phyloP scores from a whole-genome alignment of 2,329 filamentous ascomycete genomes.

The Aspergillus pseudonomiae region DNA sequence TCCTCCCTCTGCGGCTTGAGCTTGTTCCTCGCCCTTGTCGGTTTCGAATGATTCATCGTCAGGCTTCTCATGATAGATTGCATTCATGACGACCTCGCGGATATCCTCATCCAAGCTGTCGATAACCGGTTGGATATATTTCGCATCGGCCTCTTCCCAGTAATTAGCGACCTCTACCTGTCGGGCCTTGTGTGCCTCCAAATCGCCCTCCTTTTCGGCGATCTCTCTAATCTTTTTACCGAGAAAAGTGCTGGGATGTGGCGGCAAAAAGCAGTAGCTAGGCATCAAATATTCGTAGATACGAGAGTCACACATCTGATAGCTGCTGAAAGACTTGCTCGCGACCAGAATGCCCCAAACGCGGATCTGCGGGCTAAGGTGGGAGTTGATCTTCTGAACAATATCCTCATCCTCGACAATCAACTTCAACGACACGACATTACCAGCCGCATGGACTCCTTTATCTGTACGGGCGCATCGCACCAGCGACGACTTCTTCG shows the following conservation, averaged over 20 bases:
- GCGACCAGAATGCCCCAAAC: conserved; percentile 93
- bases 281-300: conserved; percentile 98
- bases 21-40: neutral
- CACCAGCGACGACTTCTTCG: conserved; percentile 92
- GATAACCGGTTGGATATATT: conserved; percentile 72
- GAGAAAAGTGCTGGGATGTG: conserved; percentile 83
- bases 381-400: conserved; percentile 85
- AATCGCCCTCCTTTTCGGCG: conserved; percentile 71
- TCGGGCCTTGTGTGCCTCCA: conserved; percentile 68
- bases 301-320: conserved; percentile 89
- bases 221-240: conserved; percentile 80
- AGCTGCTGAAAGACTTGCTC: conserved; percentile 89
- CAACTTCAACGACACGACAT: conserved; percentile 91
- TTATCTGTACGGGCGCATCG: conserved; percentile 96
- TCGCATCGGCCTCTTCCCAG: conserved; percentile 81
- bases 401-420: conserved; percentile 91
- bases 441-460: conserved; percentile 93
- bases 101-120: conserved; percentile 47
- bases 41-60: conserved; percentile 23
- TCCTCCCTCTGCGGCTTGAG: conserved; percentile 6
- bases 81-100: conserved; percentile 43
- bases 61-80: conserved; percentile 42
- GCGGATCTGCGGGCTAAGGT: conserved; percentile 84
- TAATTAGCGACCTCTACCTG: conserved; percentile 79
- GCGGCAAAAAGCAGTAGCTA: conserved; percentile 87